phyloP scores from a whole-genome alignment of 164 flowering plant species.

The Vitis vinifera region ASM3070453v1 NC_081823.1:532001-532500 shows the following conservation, averaged over 20 bases:
- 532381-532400: conserved; percentile 20
- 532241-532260: conserved; percentile 11
- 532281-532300: conserved; percentile 73
- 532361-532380: conserved; percentile 39
- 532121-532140: conserved; percentile 23
- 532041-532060: conserved; percentile 25
- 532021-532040: conserved; percentile 28
- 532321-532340: conserved; percentile 53
- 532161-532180: not conserved
- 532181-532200: not conserved
- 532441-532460: too few species aligned
- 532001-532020: conserved; percentile 25
- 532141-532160: conserved; percentile 19
- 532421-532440: not conserved
- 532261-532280: conserved; percentile 67
- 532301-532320: conserved; percentile 46
- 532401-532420: not conserved
- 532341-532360: conserved; percentile 43
- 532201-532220: too few species aligned
- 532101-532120: conserved; percentile 34
- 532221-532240: not conserved
- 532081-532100: conserved; percentile 33
- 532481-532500: not conserved
- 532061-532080: conserved; percentile 30
- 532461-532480: too few species aligned